Percentiles rank a stretch among this genome's conserved stretches.
Evolutionary conservation across 1,284 basidiomycete species (phyloP).

Genomic region (Microbotryum saponariae): DNA sequence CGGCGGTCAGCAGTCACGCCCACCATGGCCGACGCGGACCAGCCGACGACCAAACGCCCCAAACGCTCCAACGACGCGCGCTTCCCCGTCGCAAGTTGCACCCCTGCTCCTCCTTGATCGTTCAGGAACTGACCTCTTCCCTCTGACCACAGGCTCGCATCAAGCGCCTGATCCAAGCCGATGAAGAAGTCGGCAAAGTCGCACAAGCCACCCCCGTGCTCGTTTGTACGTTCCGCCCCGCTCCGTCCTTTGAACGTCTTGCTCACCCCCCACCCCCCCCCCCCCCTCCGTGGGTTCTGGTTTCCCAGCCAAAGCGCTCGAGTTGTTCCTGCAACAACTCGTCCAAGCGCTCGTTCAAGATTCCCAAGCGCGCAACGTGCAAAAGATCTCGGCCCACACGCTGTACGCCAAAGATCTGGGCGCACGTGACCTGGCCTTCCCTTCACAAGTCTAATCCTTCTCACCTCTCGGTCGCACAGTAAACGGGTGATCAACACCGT

Average conservation of each 20-base stretch:
- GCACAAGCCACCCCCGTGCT: conserved; percentile 94
- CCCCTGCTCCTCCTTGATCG: background rate
- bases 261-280: too few relatives aligned
- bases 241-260: background rate
- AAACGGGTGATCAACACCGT: conserved; percentile 87
- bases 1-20: too few relatives aligned
- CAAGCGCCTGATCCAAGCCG: conserved; percentile 99
- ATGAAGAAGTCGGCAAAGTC: conserved; percentile 98
- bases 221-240: conserved; percentile 66
- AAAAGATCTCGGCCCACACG: conserved; percentile 89
- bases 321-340: conserved; percentile 83
- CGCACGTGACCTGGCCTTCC: background rate
- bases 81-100: conserved; percentile 25
- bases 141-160: conserved; percentile 59
- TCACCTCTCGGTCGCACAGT: conserved; percentile 45
- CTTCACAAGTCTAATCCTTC: too few relatives aligned
- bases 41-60: conserved; percentile 4
- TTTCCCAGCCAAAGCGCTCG: conserved; percentile 79
- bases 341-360: conserved; percentile 79
- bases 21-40: too few relatives aligned
- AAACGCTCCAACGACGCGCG: conserved; percentile 27
- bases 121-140: background rate
- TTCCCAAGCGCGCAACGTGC: conserved; percentile 68
- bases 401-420: conserved; percentile 55
- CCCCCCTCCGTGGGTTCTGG: too few relatives aligned